These are phyloP conservation scores for Thalassiosira exigua DNA, from an alignment of 352 stramenopile genomes.

Conservation along the genomic window DNA sequence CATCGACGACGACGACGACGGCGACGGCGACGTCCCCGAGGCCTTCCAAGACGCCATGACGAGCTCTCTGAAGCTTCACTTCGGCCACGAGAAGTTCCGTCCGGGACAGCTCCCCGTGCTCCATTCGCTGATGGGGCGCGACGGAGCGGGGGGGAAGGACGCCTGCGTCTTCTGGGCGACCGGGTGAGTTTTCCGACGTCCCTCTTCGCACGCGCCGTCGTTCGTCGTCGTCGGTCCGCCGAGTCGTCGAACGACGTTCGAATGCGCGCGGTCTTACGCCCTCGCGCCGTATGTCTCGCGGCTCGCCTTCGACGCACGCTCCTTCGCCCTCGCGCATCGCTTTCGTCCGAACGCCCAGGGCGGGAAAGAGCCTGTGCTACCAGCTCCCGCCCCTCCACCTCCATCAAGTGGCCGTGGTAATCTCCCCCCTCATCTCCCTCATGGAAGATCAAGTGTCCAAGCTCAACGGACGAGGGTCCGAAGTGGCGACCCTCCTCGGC, in stretches of 20 bases:
- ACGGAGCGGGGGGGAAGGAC: constrained; percentile 41
- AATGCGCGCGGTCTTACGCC: no score
- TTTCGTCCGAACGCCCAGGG: constrained; percentile 3
- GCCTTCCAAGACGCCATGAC: constrained; percentile 34
- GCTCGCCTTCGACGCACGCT: no score
- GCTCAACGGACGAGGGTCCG: constrained; percentile 57
- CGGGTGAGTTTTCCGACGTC: constrained; percentile 33
- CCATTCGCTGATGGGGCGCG: constrained; percentile 53
- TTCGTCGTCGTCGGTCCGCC: no score
- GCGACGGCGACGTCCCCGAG: background rate
- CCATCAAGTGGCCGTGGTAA: constrained; percentile 60
- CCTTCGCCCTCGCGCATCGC: no score
- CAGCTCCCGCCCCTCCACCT: constrained; percentile 76
- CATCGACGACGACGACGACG: background rate
- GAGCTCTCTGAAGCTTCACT: constrained; percentile 66
- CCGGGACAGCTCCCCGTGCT: constrained; percentile 73
- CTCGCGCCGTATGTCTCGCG: no score
- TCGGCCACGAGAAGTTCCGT: constrained; percentile 72
- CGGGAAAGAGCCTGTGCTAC: constrained; percentile 81
- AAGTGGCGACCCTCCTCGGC: constrained; percentile 73
- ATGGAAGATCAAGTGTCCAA: constrained; percentile 81
- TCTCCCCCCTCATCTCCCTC: constrained; percentile 77
- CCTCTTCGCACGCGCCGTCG: no score
- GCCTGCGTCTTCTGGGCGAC: constrained; percentile 76
- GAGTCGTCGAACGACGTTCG: no score